Evolutionary conservation across 345 rosid species (phyloP), one percentile per base, ranked within the genome.

Genomic region (Nasturtium officinale): DNA sequence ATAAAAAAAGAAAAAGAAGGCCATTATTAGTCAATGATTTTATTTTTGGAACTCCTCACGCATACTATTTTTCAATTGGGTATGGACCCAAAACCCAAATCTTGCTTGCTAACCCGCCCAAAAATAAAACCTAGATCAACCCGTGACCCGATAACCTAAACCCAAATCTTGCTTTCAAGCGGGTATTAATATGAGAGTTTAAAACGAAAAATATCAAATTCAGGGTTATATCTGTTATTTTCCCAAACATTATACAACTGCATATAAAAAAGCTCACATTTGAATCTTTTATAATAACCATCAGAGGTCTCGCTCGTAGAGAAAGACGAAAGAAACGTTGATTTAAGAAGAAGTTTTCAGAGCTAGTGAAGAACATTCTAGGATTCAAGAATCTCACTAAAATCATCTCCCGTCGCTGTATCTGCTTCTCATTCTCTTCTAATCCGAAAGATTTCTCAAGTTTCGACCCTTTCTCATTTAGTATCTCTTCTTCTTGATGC

Each of bases 361-460:
- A 8, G 21, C 2, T 37, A 38, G 37, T 54, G 6, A 15, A 37
- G 28, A 29, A 37, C 21, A 17, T 17, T 46, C 10, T 46, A 45
- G 54, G 40, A 40, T 63, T 63, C 2, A 40, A 40, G 16, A 37
- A 21, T 37, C 65, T 6, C 47, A 37, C 28, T 30, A 13, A 60
- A 38, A 38, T 7, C 65, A 10, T 17, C 58, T 53, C 29, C 26
- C 17, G 9, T 15, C 18, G 12, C 26, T 50, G 12, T 21, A 51
- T 9, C n/a, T 38, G 1, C 33, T 40, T 60, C 50, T 37, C 65
- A 37, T 37, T 38, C 18, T 38, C 45, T 12, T 12, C 15, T 38
- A 38, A 57, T 57, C 63, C 16, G 64, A n/a, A 55, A 6, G 11
- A 59, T 59, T 59, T 18, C 25, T 33, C 60, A 29, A 55, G 9